A percentile compares a stretch with the other conserved stretches of the same genome.
Evolutionary conservation across 345 rosid genomes (phyloP).

Genomic region (Eucalyptus pauciflora): DNA sequence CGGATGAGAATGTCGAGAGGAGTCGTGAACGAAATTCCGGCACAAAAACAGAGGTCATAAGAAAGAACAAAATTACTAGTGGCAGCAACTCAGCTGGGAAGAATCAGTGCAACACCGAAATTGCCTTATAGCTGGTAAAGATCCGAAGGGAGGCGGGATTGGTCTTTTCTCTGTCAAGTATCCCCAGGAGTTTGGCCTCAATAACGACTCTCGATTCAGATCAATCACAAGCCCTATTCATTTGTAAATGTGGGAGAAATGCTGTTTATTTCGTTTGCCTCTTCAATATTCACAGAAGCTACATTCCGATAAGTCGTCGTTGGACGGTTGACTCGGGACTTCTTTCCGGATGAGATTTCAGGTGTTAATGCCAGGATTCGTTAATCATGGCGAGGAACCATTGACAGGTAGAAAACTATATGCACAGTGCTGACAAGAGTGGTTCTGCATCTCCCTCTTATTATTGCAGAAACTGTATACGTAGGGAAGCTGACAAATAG

Average conservation of each 20-base stretch:
- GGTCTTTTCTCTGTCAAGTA: neutral
- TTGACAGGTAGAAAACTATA: neutral
- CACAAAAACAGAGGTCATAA: neutral
- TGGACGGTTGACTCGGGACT: neutral
- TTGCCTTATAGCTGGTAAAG: neutral
- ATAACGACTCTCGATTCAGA: neutral
- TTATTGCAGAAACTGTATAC: too few species aligned
- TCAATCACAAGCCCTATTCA: neutral
- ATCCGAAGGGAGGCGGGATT: neutral
- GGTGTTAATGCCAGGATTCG: neutral
- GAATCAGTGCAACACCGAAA: neutral
- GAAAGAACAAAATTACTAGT: neutral
- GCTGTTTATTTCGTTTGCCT: neutral
- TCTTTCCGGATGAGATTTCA: neutral
- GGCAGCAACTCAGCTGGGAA: neutral
- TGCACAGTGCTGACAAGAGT: neutral
- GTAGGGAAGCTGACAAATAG: too few species aligned
- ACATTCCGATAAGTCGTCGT: neutral
- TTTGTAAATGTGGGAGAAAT: neutral
- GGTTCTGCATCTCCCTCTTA: too few species aligned
- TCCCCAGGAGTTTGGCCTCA: neutral
- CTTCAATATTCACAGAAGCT: neutral
- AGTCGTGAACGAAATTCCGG: neutral
- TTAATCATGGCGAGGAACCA: neutral
- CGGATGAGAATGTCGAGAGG: conserved; percentile 22